Percentiles rank a stretch among this genome's conserved stretches.
Conservation (phyloP, 148 eudicot species). For the Vaccinium myrtillus region DNA sequence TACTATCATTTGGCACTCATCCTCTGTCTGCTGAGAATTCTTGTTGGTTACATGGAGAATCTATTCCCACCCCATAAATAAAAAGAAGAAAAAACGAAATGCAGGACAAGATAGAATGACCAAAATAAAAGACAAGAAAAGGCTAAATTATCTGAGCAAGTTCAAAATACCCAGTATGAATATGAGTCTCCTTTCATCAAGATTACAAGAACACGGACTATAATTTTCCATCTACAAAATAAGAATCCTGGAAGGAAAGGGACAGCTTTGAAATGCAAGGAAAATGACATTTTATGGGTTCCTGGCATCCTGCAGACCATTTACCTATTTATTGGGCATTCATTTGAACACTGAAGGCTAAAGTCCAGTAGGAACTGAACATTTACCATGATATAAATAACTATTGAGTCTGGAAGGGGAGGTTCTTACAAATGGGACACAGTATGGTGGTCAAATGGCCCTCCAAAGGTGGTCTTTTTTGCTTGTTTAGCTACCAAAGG, state of each 20-base stretch:
- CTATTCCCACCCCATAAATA: not conserved
- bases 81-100: not conserved
- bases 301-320: not conserved
- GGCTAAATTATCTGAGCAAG: not conserved
- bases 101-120: not conserved
- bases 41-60: not conserved
- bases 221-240: not conserved
- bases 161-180: not conserved
- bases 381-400: no score
- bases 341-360: not conserved
- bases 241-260: not conserved
- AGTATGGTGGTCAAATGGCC: not conserved
- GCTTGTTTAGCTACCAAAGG: not conserved
- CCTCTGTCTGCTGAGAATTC: not conserved
- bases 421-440: not conserved
- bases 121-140: not conserved
- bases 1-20: not conserved
- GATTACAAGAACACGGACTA: not conserved
- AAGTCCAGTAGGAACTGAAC: not conserved
- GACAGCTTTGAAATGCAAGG: not conserved
- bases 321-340: not conserved
- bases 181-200: not conserved
- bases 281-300: not conserved
- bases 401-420: not conserved
- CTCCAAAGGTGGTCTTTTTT: not conserved